Base-by-base conservation (phyloP, 805 yeast species). In the Metschnikowia borealis region DNA sequence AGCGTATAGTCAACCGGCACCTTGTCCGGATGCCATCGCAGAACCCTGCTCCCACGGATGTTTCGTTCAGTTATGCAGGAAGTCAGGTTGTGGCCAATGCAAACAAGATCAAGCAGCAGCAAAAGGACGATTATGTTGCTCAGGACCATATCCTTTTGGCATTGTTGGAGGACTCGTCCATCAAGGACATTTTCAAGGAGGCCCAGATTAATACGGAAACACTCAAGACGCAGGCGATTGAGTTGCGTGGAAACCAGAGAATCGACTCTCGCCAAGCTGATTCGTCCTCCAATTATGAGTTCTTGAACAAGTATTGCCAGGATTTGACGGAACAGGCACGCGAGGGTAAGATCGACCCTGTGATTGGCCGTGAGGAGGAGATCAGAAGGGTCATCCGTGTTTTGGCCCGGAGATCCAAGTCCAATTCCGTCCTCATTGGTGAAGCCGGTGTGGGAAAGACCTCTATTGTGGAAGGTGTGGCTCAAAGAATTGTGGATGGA, bases 371-470 rank as follows among this genome's bases (percentile, higher is more conserved):
- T 74, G 99, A 94, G 68, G 99, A 94, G 70, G 99, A 94, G 73
- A 94, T 94, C 58, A 82, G 98, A 72, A 80, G 97, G 58, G 89
- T 96, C 32, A 92, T 94, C 52, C 81, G 98, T 54, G 96, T 94
- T 3, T 77, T 94, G 53, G 91, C 99, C n/a, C 85, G 99, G 74
- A 83, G 99, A 73, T 88, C 96, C 38, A 94, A 94, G 71, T 91
- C 97, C 6, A 94, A 94, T 66, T 96, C 98, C 14, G 94, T 96
- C 61, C 73, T 94, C 53, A 90, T 94, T 62, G 99, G 99, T 78
- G 99, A 94, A 63, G 97, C 99, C 38, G 99, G 99, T 82, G 97
- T 94, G 48, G 99, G 99, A 78, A 94, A 94, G 74, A 94, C 99
- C 36, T 88, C 96, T 31, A 92, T 94, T 61, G 96, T 94, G 47